These are phyloP conservation scores for Teratosphaeria epicoccoides DNA, from an alignment of 2,329 filamentous ascomycete species.

Conservation along the genomic window DNA sequence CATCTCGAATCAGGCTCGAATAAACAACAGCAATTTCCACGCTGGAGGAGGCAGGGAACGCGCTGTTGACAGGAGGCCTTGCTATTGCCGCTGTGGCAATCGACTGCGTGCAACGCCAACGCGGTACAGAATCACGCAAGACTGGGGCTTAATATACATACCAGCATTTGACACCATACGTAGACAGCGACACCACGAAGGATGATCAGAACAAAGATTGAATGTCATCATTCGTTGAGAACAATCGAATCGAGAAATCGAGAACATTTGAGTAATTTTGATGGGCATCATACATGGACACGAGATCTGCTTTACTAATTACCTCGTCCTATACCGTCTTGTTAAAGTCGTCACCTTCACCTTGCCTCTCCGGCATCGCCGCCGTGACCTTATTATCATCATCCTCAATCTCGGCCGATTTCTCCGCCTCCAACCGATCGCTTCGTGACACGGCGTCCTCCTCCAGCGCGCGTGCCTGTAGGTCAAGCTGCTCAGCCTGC, in stretches of 20 bases:
- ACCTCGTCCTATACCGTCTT: constrained; percentile 31
- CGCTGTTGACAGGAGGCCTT: background rate
- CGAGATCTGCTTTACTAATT: background rate
- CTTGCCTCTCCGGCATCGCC: constrained; percentile 34
- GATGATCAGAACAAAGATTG: too few relatives aligned
- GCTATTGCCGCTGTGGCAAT: background rate
- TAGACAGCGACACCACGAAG: too few relatives aligned
- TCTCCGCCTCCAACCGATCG: constrained; percentile 30
- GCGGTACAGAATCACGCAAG: too few relatives aligned
- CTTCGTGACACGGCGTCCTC: constrained; percentile 30
- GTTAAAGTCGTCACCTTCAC: constrained; percentile 37
- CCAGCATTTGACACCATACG: too few relatives aligned
- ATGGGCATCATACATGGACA: background rate
- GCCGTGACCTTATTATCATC: constrained; percentile 27
- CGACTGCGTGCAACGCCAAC: background rate
- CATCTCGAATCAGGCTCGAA: too few relatives aligned
- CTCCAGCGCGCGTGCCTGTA: constrained; percentile 21
- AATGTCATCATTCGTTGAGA: too few relatives aligned
- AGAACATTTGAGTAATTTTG: too few relatives aligned
- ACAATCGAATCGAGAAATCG: too few relatives aligned
- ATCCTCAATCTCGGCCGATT: constrained; percentile 30
- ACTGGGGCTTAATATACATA: too few relatives aligned
- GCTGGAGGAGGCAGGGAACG: background rate
- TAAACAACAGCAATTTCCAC: background rate
- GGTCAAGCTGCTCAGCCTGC: constrained; percentile 8